Base-by-base conservation (phyloP, 345 rosid genomes). In the Linum lewisii region DNA sequence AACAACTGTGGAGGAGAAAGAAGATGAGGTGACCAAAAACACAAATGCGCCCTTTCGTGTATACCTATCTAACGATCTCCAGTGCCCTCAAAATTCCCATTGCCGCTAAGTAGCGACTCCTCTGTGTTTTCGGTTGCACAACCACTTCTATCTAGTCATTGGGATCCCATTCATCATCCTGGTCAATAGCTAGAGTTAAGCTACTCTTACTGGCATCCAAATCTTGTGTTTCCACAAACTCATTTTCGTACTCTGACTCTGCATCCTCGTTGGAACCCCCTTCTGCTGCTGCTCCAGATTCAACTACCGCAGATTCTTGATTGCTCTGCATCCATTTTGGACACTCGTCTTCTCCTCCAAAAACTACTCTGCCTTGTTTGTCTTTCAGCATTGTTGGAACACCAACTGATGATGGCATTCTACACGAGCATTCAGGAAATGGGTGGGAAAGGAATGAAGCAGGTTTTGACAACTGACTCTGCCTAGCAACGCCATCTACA, bases 161-260 rank as follows among this genome's bases (percentile, higher is more conserved):
- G 24, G 97, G 90, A 75, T 93, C 99, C 95, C 92, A 89, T 61
- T 93, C 99, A 32, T 89, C 95, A 51, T 93, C 99, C 52, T 73
- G 86, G 67, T 86, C 90, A 19, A 80, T 72, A 21, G 79, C 61
- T 18, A 75, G 78, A 54, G 78, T 78, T 15, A 72, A 53, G 60
- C 77, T 75, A 73, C 78, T 73, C 66, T 70, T 67, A 45, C 54
- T 72, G 6, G 65, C 73, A 50, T 78, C 82, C 45, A 78, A 83
- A 26, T 78, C 97, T 37, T 72, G 73, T 74, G 73, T 79, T 56
- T 81, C 87, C 24, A 70, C n/a, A 23, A 58, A 34, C 21, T 79
- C 92, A 69, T 63, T 69, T 42, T 84, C 88, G 57, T 85, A 76
- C 49, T 84, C 99, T 24, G 78, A 70, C 50, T 83, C 96, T 55